Evolutionary conservation across 441 rosid genomes (phyloP).

Genomic region (Breynia disticha): DNA sequence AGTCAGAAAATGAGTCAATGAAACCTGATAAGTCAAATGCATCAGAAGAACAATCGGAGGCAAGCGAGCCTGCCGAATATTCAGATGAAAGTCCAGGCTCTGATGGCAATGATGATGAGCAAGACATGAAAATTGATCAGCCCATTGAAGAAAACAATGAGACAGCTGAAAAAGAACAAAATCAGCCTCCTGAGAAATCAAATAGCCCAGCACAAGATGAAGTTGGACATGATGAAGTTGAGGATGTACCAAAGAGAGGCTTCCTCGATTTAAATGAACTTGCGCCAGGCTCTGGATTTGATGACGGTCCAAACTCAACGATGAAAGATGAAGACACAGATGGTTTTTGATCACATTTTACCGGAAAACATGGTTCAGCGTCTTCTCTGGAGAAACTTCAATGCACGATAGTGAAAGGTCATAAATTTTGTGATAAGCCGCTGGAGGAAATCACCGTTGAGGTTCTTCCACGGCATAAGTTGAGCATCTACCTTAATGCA

Average conservation of each 20-base stretch:
- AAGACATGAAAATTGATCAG: constrained; percentile 41
- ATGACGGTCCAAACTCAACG: constrained; percentile 66
- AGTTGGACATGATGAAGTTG: constrained; percentile 29
- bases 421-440: constrained; percentile 48
- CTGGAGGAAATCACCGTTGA: constrained; percentile 19
- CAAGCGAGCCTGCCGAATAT: constrained; percentile 53
- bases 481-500: constrained; percentile 28
- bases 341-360: constrained; percentile 38
- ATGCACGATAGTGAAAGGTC: constrained; percentile 39
- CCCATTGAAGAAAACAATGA: constrained; percentile 34
- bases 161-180: constrained; percentile 36
- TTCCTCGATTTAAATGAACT: constrained; percentile 91
- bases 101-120: constrained; percentile 48
- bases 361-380: constrained; percentile 25
- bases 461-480: constrained; percentile 31
- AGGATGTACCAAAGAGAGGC: constrained; percentile 49
- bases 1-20: constrained; percentile 66
- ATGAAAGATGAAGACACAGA: constrained; percentile 62
- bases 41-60: constrained; percentile 48
- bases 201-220: constrained; percentile 23
- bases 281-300: constrained; percentile 89
- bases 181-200: constrained; percentile 36
- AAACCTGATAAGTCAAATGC: constrained; percentile 45
- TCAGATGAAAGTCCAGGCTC: constrained; percentile 66
- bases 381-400: constrained; percentile 23